Percentiles rank a stretch among this genome's conserved stretches.
Evolutionary conservation across 176 grass and related monocot genomes (phyloP).

Genomic region (Oryza coarctata): DNA sequence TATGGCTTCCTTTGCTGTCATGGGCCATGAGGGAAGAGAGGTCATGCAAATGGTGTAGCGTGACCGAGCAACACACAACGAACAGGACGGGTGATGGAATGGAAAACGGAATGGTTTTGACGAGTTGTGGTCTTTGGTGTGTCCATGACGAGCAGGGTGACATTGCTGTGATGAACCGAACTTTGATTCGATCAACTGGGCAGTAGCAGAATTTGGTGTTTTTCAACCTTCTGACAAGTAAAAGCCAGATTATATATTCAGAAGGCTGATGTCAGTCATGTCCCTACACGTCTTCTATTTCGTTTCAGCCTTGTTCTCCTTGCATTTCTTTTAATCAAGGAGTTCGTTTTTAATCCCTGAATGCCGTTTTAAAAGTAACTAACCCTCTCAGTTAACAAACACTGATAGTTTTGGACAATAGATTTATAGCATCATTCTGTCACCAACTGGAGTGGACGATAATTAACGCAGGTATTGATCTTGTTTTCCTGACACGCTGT

Average conservation of each 20-base stretch:
- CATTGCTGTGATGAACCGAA: not conserved
- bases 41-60: slow-evolving; percentile 1
- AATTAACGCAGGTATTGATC: not conserved
- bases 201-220: not conserved
- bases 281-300: not conserved
- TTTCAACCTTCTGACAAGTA: not conserved
- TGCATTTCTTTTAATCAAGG: not conserved
- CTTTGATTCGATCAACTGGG: not conserved
- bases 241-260: not conserved
- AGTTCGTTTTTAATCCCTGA: not conserved
- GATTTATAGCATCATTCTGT: not conserved
- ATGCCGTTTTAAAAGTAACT: not conserved
- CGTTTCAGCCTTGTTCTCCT: not conserved
- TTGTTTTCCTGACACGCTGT: not conserved
- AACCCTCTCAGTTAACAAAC: not conserved
- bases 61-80: slow-evolving; percentile 9
- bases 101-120: not conserved
- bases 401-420: not conserved
- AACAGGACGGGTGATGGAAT: not conserved
- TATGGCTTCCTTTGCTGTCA: slow-evolving; percentile 27
- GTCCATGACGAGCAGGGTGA: not conserved
- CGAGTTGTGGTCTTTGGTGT: not conserved
- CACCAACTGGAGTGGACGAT: not conserved
- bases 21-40: not conserved
- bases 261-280: not conserved